A percentile compares a stretch with the other conserved stretches of the same genome.
Conservation (phyloP, 192 early-diverging fungal genomes). For the Ambispora gerdemannii region DNA sequence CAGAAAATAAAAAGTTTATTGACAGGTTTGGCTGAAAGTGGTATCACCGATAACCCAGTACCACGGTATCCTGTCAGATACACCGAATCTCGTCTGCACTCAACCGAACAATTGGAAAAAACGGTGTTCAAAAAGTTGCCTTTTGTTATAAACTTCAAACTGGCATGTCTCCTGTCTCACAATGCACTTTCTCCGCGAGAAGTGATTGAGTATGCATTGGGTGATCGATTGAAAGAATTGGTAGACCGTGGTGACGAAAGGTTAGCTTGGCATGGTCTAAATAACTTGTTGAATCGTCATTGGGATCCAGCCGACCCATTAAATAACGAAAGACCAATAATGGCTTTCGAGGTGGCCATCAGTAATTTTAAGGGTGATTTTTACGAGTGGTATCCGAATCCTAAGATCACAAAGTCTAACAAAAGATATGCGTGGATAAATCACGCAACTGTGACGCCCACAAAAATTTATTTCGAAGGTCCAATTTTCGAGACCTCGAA, state of each 20-base stretch:
- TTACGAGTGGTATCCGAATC: not conserved
- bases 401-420: not conserved
- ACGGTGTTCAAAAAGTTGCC: not conserved
- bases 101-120: not conserved
- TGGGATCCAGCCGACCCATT: conserved; percentile 11
- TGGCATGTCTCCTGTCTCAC: conserved; percentile 13
- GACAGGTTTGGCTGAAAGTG: not conserved
- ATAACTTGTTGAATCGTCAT: not conserved
- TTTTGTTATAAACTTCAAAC: conserved; percentile 1
- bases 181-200: not conserved
- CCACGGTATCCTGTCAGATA: not conserved
- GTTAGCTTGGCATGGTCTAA: not conserved
- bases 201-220: not conserved
- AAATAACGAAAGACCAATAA: conserved; percentile 2
- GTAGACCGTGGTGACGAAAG: not conserved
- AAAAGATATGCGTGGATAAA: conserved; percentile 1
- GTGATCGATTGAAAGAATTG: not conserved
- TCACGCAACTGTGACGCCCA: conserved; percentile 54
- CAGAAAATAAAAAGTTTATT: not conserved
- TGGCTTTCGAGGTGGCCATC: not conserved
- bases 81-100: not conserved
- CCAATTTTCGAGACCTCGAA: conserved; percentile 68
- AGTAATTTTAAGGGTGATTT: not conserved
- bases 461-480: conserved; percentile 58
- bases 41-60: not conserved